These are phyloP conservation scores for Thalassiosira mediterranea DNA, from an alignment of 352 stramenopile species.

Conservation along the genomic window DNA sequence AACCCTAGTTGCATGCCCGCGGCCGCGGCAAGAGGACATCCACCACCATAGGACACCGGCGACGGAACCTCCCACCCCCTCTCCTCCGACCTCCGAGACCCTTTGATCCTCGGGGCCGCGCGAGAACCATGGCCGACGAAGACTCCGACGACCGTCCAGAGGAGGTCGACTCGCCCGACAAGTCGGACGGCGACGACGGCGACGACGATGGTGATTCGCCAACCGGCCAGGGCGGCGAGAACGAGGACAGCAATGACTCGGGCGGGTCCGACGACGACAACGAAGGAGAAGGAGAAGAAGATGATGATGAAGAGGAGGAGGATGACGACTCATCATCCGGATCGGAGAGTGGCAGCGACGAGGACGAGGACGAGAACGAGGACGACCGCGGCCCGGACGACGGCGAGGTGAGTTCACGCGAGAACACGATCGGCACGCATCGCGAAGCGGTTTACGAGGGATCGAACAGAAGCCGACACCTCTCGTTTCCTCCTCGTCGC, in stretches of 20 bases:
- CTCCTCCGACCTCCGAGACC: not conserved
- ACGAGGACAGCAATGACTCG: constrained; percentile 12
- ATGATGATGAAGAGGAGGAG: constrained; percentile 4
- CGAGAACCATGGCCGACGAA: no score
- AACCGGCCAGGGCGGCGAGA: constrained; percentile 1
- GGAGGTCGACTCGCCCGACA: no score
- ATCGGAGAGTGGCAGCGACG: constrained; percentile 15
- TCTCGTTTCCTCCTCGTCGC: no score
- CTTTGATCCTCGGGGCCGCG: not conserved
- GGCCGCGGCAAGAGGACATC: not conserved
- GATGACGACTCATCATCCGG: constrained; percentile 6
- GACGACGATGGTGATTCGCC: constrained; percentile 18
- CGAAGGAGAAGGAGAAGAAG: constrained; percentile 13
- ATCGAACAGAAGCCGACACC: not conserved
- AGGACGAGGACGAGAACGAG: constrained; percentile 34
- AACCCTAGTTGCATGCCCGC: no score
- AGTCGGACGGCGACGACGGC: no score
- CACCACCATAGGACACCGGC: not conserved
- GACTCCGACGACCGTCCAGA: no score
- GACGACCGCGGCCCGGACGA: constrained; percentile 21
- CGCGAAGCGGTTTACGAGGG: not conserved
- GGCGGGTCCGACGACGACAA: constrained; percentile 6
- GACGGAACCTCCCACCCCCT: not conserved
- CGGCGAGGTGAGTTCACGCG: no score
- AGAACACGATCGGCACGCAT: no score